These are phyloP conservation scores for Phenoliferia sp. DNA, from an alignment of 1,284 basidiomycete genomes.

Conservation along the genomic window DNA sequence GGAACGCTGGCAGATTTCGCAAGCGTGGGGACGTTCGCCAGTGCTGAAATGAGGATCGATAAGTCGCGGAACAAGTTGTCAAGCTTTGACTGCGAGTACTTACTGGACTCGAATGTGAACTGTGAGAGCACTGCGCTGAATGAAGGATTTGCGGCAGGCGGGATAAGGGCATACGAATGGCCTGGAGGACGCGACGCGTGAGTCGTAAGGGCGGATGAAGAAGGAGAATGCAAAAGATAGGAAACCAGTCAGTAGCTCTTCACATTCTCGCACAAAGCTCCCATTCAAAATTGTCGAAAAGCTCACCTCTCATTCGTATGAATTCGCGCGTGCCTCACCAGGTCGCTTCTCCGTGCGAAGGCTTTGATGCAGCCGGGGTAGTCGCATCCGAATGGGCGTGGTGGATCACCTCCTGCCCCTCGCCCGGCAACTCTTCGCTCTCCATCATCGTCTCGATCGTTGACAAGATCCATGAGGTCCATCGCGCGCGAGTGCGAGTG, in stretches of 20 bases:
- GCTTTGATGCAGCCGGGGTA: conserved; percentile 45
- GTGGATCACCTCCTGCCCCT: background rate
- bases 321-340: conserved; percentile 48
- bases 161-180: conserved; percentile 40
- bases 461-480: conserved; percentile 13
- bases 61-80: too few species aligned
- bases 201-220: background rate
- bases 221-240: background rate
- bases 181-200: conserved; percentile 19
- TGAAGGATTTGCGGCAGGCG: conserved; percentile 36
- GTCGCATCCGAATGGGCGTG: conserved; percentile 34
- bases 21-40: conserved; percentile 54
- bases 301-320: conserved; percentile 41
- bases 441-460: background rate
- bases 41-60: conserved; percentile 39
- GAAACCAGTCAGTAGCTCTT: background rate
- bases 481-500: background rate
- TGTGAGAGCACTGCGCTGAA: conserved; percentile 39
- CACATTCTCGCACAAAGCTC: background rate
- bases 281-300: background rate
- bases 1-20: conserved; percentile 43
- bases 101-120: conserved; percentile 38
- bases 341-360: conserved; percentile 49
- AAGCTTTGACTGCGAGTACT: background rate
- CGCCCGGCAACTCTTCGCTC: background rate